Conservation (phyloP, 345 rosid species). For the Litchi chinensis region DNA sequence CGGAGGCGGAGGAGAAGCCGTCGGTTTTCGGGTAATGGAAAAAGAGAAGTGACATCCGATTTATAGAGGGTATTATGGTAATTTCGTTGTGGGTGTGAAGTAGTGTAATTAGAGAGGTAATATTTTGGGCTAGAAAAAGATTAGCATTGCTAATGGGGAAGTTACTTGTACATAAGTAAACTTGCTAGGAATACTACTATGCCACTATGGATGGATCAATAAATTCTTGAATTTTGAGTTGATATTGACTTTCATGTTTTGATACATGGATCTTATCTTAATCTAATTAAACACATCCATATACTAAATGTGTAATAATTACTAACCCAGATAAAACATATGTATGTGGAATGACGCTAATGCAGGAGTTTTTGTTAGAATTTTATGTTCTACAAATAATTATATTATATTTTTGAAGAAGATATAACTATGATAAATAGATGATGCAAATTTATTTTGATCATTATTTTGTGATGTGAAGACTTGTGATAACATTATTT, state of each 20-base stretch:
- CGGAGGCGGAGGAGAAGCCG: not conserved
- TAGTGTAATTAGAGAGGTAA: not conserved
- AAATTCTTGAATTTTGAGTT: not conserved
- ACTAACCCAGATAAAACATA: not conserved
- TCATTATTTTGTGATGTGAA: too few species aligned
- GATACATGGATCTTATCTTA: not conserved
- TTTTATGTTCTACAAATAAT: too few species aligned
- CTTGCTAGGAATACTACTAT: not conserved
- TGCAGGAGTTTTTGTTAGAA: too few species aligned
- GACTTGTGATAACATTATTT: too few species aligned
- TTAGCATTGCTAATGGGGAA: not conserved
- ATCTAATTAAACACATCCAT: not conserved
- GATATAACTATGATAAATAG: too few species aligned
- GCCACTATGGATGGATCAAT: not conserved
- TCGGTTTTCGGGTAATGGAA: not conserved
- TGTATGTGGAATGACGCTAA: not conserved
- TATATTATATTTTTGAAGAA: too few species aligned
- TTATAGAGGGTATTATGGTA: not conserved
- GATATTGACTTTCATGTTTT: not conserved
- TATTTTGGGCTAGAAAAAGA: not conserved
- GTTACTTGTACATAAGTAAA: slow-evolving; percentile 1
- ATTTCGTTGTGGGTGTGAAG: not conserved
- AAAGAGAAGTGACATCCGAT: not conserved
- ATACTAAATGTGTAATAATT: not conserved
- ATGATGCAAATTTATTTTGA: too few species aligned